phyloP scores from a whole-genome alignment of 257 asterid genomes.

The Lycium ferocissimum region DNA sequence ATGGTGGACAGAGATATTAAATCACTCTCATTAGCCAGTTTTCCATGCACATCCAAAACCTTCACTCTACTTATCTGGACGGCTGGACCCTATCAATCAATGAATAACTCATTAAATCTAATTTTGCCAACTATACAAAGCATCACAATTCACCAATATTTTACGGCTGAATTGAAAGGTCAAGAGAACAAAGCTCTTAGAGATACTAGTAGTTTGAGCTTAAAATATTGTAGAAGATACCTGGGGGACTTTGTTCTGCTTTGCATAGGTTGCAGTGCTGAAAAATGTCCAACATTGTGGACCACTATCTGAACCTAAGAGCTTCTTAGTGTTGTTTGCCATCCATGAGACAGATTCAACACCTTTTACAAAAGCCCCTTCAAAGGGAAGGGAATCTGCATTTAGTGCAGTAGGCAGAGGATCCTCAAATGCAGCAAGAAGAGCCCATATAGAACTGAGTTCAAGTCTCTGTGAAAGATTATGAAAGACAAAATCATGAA shows the following conservation, averaged over 20 bases:
- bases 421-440: conserved; percentile 88
- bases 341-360: conserved; percentile 93
- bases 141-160: background rate
- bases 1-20: background rate
- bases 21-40: background rate
- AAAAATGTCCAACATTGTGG: conserved; percentile 93
- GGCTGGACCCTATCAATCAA: background rate
- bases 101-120: background rate
- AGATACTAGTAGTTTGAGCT: background rate
- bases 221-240: conserved; percentile 44
- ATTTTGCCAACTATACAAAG: background rate
- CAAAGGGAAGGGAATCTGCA: conserved; percentile 55
- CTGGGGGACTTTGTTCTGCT: conserved; percentile 93
- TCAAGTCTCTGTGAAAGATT: conserved; percentile 65
- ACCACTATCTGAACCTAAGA: conserved; percentile 56
- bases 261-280: conserved; percentile 82
- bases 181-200: background rate
- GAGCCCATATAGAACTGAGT: conserved; percentile 95
- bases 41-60: background rate
- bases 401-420: conserved; percentile 68
- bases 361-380: conserved; percentile 93
- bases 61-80: background rate
- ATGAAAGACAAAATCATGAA: conserved; percentile 33
- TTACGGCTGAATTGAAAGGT: background rate
- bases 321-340: conserved; percentile 79